These are phyloP conservation scores for Annona cherimola DNA, from an alignment of 164 flowering plant species.

Conservation along the genomic window DNA sequence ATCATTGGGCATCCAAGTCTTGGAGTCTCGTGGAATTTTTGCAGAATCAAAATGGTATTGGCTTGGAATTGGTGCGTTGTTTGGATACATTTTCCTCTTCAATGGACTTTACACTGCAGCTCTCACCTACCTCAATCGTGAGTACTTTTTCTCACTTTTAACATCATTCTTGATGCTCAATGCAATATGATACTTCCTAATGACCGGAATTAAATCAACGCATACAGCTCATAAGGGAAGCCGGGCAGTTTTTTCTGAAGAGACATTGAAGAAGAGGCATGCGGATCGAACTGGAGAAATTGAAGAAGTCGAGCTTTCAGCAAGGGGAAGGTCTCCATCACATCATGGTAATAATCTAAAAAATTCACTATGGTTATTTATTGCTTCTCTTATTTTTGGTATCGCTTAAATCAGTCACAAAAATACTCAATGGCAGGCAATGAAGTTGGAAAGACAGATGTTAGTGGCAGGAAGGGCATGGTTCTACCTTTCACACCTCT, in stretches of 20 bases:
- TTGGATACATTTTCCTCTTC: constrained; percentile 28
- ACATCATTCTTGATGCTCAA: neutral
- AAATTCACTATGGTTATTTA: neutral
- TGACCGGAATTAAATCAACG: neutral
- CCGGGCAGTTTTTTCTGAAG: constrained; percentile 14
- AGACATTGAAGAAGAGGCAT: constrained; percentile 14
- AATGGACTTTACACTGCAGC: constrained; percentile 20
- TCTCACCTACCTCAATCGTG: constrained; percentile 35
- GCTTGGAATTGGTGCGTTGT: constrained; percentile 28
- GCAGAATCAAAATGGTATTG: constrained; percentile 35
- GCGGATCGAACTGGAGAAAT: constrained; percentile 11
- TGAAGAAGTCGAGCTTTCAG: constrained; percentile 2
- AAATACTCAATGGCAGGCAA: neutral
- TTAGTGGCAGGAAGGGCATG: constrained; percentile 29
- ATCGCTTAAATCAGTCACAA: neutral
- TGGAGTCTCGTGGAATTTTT: constrained; percentile 29
- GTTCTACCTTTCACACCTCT: constrained; percentile 48
- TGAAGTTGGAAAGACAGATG: constrained; percentile 11
- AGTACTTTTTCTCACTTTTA: constrained; percentile 2
- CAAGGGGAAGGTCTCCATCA: constrained; percentile 7
- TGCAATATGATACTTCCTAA: neutral
- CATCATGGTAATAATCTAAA: constrained; percentile 6
- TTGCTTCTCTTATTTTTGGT: too few relatives aligned
- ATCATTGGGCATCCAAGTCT: constrained; percentile 20
- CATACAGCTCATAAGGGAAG: constrained; percentile 9